Evolutionary conservation across 78 protist species (phyloP).

Genomic region (Bigelowiella natans): DNA sequence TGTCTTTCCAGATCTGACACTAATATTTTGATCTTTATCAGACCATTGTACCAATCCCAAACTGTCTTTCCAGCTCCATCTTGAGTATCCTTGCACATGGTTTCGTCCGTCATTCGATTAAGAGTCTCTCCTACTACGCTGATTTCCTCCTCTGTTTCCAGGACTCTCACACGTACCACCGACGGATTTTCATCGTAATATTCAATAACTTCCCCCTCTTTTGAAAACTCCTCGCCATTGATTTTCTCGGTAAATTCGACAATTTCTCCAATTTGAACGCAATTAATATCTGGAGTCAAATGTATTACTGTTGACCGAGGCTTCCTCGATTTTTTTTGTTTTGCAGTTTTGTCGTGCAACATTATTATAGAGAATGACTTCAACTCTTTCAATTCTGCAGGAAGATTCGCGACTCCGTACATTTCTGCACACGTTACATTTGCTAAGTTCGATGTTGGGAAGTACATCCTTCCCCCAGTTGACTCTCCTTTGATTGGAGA

Average conservation of each 20-base stretch:
- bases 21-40: not conserved
- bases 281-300: not conserved
- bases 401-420: not conserved
- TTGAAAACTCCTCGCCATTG: not conserved
- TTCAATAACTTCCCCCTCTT: not conserved
- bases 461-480: not conserved
- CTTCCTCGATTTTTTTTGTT: too few species aligned
- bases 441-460: not conserved
- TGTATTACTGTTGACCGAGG: not conserved
- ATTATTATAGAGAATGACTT: not conserved
- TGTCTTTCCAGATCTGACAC: not conserved
- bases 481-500: not conserved
- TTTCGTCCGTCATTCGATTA: not conserved
- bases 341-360: not conserved
- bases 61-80: not conserved
- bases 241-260: not conserved
- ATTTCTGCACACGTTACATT: not conserved
- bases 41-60: not conserved
- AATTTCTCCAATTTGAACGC: not conserved
- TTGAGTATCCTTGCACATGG: not conserved
- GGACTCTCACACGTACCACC: not conserved
- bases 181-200: not conserved
- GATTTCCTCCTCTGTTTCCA: not conserved
- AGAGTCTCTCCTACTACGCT: not conserved
- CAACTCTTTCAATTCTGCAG: not conserved